Base-by-base conservation (phyloP, 768 basidiomycete species). In the Daedalea quercina region DNA sequence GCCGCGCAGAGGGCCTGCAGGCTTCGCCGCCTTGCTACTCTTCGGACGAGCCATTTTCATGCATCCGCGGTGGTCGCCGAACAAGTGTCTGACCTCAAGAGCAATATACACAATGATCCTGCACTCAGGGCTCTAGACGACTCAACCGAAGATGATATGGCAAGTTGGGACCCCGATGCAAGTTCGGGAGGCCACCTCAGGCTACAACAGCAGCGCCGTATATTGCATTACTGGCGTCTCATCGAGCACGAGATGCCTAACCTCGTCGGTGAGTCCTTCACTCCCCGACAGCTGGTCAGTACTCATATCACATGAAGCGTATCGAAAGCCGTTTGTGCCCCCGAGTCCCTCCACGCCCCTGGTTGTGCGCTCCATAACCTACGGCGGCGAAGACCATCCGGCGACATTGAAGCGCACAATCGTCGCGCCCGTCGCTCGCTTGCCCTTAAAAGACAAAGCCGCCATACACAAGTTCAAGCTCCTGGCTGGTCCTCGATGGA, bases 171-270 rank as follows among this genome's bases (percentile, higher is more conserved):
- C n/a, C n/a, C n/a, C n/a, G n/a, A 31, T 11, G 11, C 28, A 11
- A 11, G 28, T 11, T 31, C 28, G 11, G 28, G 6, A 31, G 90
- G 84, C 17, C 91, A 94, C 70, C 63, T 85, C 37, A 77, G 84
- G 60, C 68, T 94, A 46, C 77, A 81, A 52, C 80, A 90, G 62
- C 83, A 93, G 58, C 78, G 90, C 28, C 77, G 88, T 63, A 72
- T 80, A 43, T 69, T 93, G 41, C 78, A 89, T 59, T 89, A 92
- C 65, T 71, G 94, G 64, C 79, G 92, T 49, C 76, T 94, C 56
- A 90, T 94, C 54, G 91, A 93, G 65, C 82, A 88, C 58, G 92
- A 95, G 69, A 82, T 91, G 78, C 87, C 88, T 20, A 83, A 87
- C 65, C 80, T 95, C 47, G 83, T 90, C 60, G 85, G 94, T 93